These are phyloP conservation scores for Dendrobium nobile DNA, from an alignment of 106 monocot species.

Conservation along the genomic window DNA sequence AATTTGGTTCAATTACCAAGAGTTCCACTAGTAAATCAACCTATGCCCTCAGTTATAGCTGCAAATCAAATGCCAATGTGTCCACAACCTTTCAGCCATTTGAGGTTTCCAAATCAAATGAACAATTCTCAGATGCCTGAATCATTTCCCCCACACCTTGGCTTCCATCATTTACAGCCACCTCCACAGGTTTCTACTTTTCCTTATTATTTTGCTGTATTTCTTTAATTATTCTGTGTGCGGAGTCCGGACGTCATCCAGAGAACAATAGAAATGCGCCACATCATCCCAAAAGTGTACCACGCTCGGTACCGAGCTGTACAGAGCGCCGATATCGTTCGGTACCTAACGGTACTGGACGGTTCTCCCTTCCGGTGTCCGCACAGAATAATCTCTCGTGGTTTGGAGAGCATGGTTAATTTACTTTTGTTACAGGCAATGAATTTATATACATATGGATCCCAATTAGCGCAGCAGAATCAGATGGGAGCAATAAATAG, in stretches of 20 bases:
- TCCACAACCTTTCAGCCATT: slow-evolving; percentile 7
- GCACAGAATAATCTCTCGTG: background rate
- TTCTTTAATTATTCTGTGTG: too few relatives aligned
- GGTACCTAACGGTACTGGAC: too few relatives aligned
- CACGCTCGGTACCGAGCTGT: too few relatives aligned
- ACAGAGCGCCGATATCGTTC: too few relatives aligned
- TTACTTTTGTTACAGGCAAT: slow-evolving; percentile 31
- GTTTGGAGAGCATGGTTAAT: background rate
- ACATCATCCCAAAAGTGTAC: too few relatives aligned
- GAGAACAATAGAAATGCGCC: too few relatives aligned
- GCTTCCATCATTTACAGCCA: slow-evolving; percentile 48
- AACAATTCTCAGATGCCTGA: slow-evolving; percentile 24
- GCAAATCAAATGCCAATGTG: slow-evolving; percentile 6
- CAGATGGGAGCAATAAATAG: slow-evolving; percentile 22
- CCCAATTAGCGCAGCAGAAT: slow-evolving; percentile 33
- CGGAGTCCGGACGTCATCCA: too few relatives aligned
- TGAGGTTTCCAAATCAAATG: slow-evolving; percentile 42
- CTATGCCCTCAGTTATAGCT: slow-evolving; percentile 14
- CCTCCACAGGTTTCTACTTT: slow-evolving; percentile 23
- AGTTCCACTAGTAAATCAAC: slow-evolving; percentile 28
- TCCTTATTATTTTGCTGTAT: background rate
- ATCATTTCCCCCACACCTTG: slow-evolving; percentile 24
- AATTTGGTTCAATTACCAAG: slow-evolving; percentile 33
- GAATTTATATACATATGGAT: slow-evolving; percentile 40
- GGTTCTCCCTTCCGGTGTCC: too few relatives aligned